phyloP scores from a whole-genome alignment of 192 early-diverging fungal genomes.

The Podochytrium sp. region DNA sequence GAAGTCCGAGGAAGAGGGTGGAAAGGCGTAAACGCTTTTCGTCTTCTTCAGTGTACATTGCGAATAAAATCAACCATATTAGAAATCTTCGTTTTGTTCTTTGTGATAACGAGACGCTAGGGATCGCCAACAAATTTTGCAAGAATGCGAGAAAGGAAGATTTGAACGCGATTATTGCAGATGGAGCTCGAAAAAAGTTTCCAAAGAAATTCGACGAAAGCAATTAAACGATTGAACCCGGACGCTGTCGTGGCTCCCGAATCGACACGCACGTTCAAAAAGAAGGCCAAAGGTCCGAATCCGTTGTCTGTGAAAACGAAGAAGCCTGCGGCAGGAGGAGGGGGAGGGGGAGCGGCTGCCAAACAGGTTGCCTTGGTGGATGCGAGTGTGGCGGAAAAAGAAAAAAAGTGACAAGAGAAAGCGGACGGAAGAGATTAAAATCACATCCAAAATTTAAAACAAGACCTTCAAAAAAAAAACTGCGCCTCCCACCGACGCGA shows the following conservation, averaged over 20 bases:
- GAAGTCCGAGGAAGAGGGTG: conserved; percentile 18
- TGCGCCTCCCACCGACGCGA: too few species aligned
- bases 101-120: too few species aligned
- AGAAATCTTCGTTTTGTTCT: too few species aligned
- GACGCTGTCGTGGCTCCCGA: conserved; percentile 40
- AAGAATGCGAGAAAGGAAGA: too few species aligned
- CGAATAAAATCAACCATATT: too few species aligned
- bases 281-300: conserved; percentile 83
- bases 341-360: too few species aligned
- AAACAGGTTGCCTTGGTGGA: conserved; percentile 5
- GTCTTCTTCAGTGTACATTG: too few species aligned
- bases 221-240: conserved; percentile 44
- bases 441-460: background rate
- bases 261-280: conserved; percentile 53
- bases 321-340: conserved; percentile 29
- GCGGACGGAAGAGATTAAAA: background rate
- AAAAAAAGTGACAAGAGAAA: conserved; percentile 3
- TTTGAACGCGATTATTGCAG: too few species aligned
- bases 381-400: background rate
- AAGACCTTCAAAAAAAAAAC: background rate
- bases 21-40: conserved; percentile 6
- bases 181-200: conserved; percentile 54
- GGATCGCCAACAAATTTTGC: too few species aligned
- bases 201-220: conserved; percentile 60
- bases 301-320: conserved; percentile 87